Base-by-base conservation (phyloP, 345 rosid genomes). In the Isatis tinctoria region DNA sequence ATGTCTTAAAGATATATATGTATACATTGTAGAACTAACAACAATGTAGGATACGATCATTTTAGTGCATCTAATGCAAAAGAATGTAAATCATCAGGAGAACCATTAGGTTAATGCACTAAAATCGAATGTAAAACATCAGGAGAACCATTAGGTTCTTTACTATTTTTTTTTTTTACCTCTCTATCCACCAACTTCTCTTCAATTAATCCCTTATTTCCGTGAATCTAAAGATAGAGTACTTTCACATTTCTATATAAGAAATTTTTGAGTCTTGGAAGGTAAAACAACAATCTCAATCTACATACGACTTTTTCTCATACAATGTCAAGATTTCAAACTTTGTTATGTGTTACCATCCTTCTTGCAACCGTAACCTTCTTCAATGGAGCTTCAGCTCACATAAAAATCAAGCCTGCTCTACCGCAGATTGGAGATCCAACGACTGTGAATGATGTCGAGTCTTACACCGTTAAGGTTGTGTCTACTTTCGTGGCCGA, bases 381-480 rank as follows among this genome's bases (percentile, higher is more conserved):
- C 44, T 44, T 69, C 44, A 18, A 69, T 14, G 44, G 8, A 56
- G 44, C 65, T 57, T 41, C 44, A 39, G 51, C 40, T 53, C 62
- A 53, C 28, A 62, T 53, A 3, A 68, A 39, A 40, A 39, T 27
- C 11, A 39, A 68, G 32, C 56, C 32, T 30, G 41, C 8, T 41
- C 57, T 69, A 33, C 56, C 56, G 32, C 32, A 56, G 11, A 58
- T 26, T 10, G 56, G 36, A 57, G 65, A 30, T 43, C 74, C 56
- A 28, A 32, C 12, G 4, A 69, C n/a, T 8, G 56, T 69, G 17
- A 60, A 60, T 28, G 56, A 69, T 57, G 35, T 69, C 7, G 65
- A 69, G 74, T 24, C 65, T 32, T 69, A 69, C 43, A 69, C 74
- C 32, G 32, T 44, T 44, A 57, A 69, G 60, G 56, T 13, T 58